Conservation (phyloP, 2,329 filamentous ascomycete genomes). For the Paracorniculantispora psalliotae region DNA sequence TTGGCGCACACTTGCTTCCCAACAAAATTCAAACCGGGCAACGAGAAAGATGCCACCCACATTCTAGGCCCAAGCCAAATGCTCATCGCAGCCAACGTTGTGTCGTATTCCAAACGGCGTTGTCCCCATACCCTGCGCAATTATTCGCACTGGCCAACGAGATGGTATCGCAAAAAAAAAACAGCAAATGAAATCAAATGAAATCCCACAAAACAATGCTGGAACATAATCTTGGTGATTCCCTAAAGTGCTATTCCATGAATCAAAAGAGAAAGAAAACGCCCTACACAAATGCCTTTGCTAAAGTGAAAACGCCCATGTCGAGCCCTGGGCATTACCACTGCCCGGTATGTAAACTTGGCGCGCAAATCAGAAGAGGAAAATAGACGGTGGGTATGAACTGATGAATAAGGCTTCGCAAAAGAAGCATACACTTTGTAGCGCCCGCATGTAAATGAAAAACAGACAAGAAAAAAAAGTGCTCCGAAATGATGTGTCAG, state of each 20-base stretch:
- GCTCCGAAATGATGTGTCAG: background rate
- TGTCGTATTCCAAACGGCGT: background rate
- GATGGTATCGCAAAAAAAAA: background rate
- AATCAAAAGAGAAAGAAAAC: slow-evolving; percentile 2
- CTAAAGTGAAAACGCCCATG: background rate
- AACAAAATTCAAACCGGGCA: background rate
- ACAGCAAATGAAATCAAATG: slow-evolving; percentile 1
- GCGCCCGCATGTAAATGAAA: background rate
- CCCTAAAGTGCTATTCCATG: background rate
- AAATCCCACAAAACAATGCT: slow-evolving; percentile 5
- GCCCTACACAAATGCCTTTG: slow-evolving; percentile 7
- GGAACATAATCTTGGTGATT: background rate
- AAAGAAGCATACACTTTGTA: background rate
- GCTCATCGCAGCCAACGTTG: background rate
- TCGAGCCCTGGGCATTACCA: background rate
- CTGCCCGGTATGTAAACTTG: background rate
- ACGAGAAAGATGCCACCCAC: background rate
- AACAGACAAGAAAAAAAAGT: background rate
- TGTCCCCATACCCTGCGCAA: background rate
- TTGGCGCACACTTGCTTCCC: background rate
- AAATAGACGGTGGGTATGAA: background rate
- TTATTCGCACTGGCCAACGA: background rate
- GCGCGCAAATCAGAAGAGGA: background rate
- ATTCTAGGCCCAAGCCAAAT: background rate
- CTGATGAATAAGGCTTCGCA: background rate